Evolutionary conservation across 371 early-diverging fungal genomes (phyloP).

Genomic region (Mortierella sp.): DNA sequence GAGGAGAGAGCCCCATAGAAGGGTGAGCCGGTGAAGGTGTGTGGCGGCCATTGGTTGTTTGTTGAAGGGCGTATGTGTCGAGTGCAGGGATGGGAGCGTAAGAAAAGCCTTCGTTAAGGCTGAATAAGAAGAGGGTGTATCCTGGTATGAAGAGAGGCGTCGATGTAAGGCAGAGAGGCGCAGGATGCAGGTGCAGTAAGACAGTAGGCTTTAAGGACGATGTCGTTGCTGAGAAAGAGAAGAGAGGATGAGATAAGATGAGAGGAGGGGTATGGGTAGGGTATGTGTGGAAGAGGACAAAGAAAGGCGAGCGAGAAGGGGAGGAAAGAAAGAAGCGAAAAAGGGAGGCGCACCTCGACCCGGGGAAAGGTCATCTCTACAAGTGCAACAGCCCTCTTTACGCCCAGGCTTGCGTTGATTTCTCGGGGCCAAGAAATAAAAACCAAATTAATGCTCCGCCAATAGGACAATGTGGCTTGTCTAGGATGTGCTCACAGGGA

Average conservation of each 20-base stretch:
- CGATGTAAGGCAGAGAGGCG: background rate
- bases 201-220: background rate
- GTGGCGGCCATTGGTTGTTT: background rate
- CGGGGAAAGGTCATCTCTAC: background rate
- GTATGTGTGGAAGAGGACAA: background rate
- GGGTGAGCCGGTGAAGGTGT: background rate
- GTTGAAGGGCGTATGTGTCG: background rate
- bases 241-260: background rate
- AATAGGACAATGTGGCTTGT: background rate
- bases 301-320: background rate
- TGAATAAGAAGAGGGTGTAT: background rate
- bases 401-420: slow-evolving; percentile 1
- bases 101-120: background rate
- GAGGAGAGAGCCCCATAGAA: background rate
- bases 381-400: background rate
- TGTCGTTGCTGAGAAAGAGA: background rate
- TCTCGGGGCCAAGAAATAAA: background rate
- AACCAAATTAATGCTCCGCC: background rate
- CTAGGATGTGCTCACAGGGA: no score
- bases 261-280: background rate
- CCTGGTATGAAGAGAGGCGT: background rate
- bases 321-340: background rate
- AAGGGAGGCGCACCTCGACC: background rate
- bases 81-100: background rate
- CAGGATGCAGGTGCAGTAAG: background rate